These are phyloP conservation scores for Lachnum nothofagi DNA, from an alignment of 2,329 filamentous ascomycete genomes.

Conservation along the genomic window DNA sequence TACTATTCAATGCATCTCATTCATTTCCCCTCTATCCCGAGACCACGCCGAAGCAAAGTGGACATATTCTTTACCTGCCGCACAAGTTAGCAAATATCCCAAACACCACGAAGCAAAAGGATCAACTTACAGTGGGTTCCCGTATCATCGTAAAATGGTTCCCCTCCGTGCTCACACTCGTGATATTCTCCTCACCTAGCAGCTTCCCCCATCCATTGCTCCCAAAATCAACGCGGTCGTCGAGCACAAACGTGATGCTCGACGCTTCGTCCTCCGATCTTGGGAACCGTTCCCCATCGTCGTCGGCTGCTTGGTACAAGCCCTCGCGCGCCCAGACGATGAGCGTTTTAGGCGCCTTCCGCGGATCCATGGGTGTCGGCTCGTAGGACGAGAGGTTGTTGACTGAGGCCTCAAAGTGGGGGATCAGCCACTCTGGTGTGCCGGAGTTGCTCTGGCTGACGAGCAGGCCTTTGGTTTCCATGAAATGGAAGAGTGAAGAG, in stretches of 20 bases:
- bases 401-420: constrained; percentile 67
- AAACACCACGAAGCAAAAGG: background rate
- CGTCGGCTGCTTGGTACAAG: constrained; percentile 51
- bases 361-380: constrained; percentile 56
- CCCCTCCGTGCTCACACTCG: constrained; percentile 61
- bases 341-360: constrained; percentile 55
- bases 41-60: background rate
- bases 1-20: background rate
- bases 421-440: constrained; percentile 67
- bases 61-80: background rate
- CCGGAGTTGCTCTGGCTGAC: constrained; percentile 56
- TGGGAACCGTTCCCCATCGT: constrained; percentile 44
- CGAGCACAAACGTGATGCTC: constrained; percentile 62
- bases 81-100: background rate
- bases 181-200: constrained; percentile 56
- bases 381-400: constrained; percentile 65
- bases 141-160: constrained; percentile 78
- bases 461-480: constrained; percentile 66
- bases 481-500: constrained; percentile 49
- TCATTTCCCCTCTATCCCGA: background rate
- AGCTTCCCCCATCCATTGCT: constrained; percentile 67
- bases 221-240: constrained; percentile 67
- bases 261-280: constrained; percentile 59
- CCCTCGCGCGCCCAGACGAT: constrained; percentile 70
- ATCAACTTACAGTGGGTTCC: constrained; percentile 44